These are phyloP conservation scores for Boletus sp. DNA, from an alignment of 768 basidiomycete species.

Conservation along the genomic window DNA sequence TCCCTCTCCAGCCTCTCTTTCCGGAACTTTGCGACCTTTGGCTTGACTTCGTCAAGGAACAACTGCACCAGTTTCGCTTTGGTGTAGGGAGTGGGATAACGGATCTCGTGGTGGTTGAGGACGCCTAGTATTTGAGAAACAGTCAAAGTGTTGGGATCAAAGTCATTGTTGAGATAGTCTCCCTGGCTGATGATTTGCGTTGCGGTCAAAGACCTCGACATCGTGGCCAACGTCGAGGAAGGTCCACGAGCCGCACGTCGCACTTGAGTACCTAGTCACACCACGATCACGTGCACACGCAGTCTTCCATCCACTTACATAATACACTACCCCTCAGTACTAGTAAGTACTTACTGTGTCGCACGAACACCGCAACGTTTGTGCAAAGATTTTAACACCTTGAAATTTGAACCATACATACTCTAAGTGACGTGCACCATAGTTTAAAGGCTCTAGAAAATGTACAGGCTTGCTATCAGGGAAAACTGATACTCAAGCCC, in stretches of 20 bases:
- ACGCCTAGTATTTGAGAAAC: constrained; percentile 81
- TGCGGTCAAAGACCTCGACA: constrained; percentile 72
- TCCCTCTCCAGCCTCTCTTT: constrained; percentile 63
- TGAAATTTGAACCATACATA: too few relatives aligned
- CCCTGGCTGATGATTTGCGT: constrained; percentile 72
- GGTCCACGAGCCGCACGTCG: background rate
- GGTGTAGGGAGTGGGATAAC: constrained; percentile 70
- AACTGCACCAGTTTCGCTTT: constrained; percentile 74
- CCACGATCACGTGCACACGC: constrained; percentile 22
- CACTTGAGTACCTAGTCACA: background rate
- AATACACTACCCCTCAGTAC: too few relatives aligned
- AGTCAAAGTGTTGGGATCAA: constrained; percentile 71
- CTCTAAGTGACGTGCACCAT: too few relatives aligned
- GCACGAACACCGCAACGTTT: too few relatives aligned
- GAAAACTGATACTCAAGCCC: too few relatives aligned
- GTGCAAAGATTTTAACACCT: too few relatives aligned
- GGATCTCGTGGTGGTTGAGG: constrained; percentile 72
- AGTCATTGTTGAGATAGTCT: constrained; percentile 77
- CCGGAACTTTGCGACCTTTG: constrained; percentile 54
- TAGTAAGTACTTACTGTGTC: too few relatives aligned
- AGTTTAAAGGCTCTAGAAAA: too few relatives aligned
- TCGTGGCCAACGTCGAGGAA: constrained; percentile 33
- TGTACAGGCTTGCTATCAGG: too few relatives aligned
- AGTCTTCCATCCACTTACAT: too few relatives aligned
- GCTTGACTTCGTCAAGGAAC: constrained; percentile 77